Conservation (phyloP, 768 basidiomycete genomes). For the Chalciporus chontae region DNA sequence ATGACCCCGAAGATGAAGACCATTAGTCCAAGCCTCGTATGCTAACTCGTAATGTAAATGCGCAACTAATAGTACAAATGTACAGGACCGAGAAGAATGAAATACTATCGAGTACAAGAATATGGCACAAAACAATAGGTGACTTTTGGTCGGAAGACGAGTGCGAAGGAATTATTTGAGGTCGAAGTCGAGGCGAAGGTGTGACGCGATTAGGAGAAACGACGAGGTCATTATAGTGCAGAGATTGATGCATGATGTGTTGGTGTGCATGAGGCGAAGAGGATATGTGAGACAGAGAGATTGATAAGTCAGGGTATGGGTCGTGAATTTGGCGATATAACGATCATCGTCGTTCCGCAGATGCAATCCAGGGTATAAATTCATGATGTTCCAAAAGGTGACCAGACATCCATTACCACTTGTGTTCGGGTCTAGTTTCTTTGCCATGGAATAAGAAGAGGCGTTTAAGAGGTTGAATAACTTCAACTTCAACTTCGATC, state of each 20-base stretch:
- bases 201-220: constrained; percentile 30
- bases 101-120: constrained; percentile 32
- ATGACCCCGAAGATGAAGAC: constrained; percentile 23
- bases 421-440: constrained; percentile 28
- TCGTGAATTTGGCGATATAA: constrained; percentile 31
- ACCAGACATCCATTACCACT: constrained; percentile 23
- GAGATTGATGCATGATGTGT: constrained; percentile 23
- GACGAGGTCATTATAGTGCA: constrained; percentile 29
- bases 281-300: constrained; percentile 18
- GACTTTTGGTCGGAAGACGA: constrained; percentile 18
- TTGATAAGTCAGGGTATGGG: constrained; percentile 37
- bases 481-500: constrained; percentile 51
- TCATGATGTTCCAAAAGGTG: constrained; percentile 13
- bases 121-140: constrained; percentile 31
- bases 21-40: constrained; percentile 34
- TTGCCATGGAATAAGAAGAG: constrained; percentile 67
- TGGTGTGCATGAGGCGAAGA: constrained; percentile 18
- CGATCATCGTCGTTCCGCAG: constrained; percentile 26
- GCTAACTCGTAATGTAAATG: constrained; percentile 34
- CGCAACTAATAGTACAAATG: constrained; percentile 33
- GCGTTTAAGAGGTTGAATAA: constrained; percentile 53
- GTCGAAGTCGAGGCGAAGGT: constrained; percentile 17
- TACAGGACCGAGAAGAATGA: constrained; percentile 23
- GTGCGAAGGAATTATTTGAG: constrained; percentile 13
- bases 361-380: constrained; percentile 30